Base-by-base conservation (phyloP, 2,329 filamentous ascomycete genomes). In the Hypoxylon sp. region DNA sequence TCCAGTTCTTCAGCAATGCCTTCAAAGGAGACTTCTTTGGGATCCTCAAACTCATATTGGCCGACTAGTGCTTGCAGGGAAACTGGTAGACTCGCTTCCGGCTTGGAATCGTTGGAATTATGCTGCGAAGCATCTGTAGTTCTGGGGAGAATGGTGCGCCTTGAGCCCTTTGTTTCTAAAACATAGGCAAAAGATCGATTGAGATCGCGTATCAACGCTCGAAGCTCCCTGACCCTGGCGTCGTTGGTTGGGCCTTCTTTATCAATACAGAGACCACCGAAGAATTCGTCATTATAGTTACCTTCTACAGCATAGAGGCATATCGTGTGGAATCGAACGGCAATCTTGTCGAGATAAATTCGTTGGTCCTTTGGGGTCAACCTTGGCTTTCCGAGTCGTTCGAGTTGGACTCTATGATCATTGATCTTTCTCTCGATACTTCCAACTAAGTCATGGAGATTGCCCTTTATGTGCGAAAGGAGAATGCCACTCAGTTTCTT, bases 221-320 rank as follows among this genome's bases (percentile, higher is more conserved):
- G 75, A 52, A 80, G 72, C 44, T 79, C 76, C 31, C 59, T 71
- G 19, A 73, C 71, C 13, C 62, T 70, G 19, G 72, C 64, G 13
- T 80, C 73, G 0, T 66, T 50, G 1, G 57, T 62, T 10, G 61
- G 26, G 13, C 5, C 10, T 5, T 24, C 5, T 8, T 64, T 62
- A 0, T 17, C 24, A 3, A 67, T 67, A 0, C 42, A 73, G 1
- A 74, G 35, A 8, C 70, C 74, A 3, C 79, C 78, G 47, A 84
- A 84, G 65, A 83, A 84, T 0, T 74, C 63, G 63, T 84, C 78
- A 0, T 33, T 57, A 56, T 84, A 84, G 22, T 76, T 76, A 0
- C 83, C 83, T 53, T 80, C 78, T n/a, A 83, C 60, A 0, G 80
- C 81, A 24, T 81, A 75, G 2, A 70, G 70, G 2, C 77, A 78